A percentile compares a stretch with the other conserved stretches of the same genome.
Evolutionary conservation across 495 filamentous ascomycete species (phyloP).

Genomic region (Daldinia decipiens): DNA sequence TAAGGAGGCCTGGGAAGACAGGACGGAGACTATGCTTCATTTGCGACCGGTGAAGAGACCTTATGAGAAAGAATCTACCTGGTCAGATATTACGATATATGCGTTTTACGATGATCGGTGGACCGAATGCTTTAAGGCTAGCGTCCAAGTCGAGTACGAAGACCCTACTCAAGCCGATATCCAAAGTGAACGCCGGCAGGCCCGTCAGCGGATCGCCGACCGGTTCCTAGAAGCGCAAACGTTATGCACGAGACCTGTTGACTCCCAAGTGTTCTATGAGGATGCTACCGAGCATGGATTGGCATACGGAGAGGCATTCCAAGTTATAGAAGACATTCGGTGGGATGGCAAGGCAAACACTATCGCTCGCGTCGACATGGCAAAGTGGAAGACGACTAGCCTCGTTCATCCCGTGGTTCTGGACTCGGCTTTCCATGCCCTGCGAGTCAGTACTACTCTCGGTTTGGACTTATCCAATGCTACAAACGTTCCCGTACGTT

Average conservation of each 20-base stretch:
- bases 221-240: slow-evolving; percentile 19
- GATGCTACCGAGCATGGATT: slow-evolving; percentile 41
- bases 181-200: slow-evolving; percentile 27
- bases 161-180: slow-evolving; percentile 45
- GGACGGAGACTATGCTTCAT: slow-evolving; percentile 48
- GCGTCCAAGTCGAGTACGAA: slow-evolving; percentile 47
- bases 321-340: slow-evolving; percentile 41
- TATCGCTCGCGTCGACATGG: slow-evolving; percentile 39
- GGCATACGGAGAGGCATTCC: slow-evolving; percentile 46
- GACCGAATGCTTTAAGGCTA: slow-evolving; percentile 49
- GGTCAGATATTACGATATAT: slow-evolving; percentile 46
- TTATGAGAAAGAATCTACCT: slow-evolving; percentile 40
- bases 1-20: slow-evolving; percentile 42
- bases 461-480: slow-evolving; percentile 31
- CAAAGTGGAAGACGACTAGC: slow-evolving; percentile 41
- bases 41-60: slow-evolving; percentile 42
- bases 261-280: slow-evolving; percentile 45
- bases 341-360: slow-evolving; percentile 42
- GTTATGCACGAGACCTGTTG: slow-evolving; percentile 36
- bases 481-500: slow-evolving; percentile 42
- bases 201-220: slow-evolving; percentile 15
- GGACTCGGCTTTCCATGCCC: slow-evolving; percentile 53
- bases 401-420: slow-evolving; percentile 55
- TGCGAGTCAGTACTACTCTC: slow-evolving; percentile 39
- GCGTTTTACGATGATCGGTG: slow-evolving; percentile 37